Evolutionary conservation across 2,329 filamentous ascomycete genomes (phyloP).

Genomic region (Clonostachys rosea): DNA sequence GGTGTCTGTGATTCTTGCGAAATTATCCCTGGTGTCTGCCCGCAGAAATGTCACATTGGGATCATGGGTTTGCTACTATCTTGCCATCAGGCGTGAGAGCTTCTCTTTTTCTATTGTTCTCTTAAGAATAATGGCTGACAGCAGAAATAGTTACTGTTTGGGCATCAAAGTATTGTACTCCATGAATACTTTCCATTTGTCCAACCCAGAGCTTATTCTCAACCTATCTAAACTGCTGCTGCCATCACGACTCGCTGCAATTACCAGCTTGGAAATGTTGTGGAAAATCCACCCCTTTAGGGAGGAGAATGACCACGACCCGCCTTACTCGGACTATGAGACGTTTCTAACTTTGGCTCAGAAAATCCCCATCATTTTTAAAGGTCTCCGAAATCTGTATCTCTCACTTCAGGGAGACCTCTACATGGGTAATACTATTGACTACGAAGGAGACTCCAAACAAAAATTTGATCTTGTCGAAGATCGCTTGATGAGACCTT

Average conservation of each 20-base stretch:
- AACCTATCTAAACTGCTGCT: not conserved
- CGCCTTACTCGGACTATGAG: not conserved
- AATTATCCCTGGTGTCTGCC: not conserved
- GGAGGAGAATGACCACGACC: not conserved
- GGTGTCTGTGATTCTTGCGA: not conserved
- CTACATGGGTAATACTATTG: not conserved
- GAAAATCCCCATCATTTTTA: not conserved
- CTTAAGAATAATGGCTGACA: too few relatives aligned
- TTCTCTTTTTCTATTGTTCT: too few relatives aligned
- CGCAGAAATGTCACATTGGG: not conserved
- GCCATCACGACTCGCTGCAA: not conserved
- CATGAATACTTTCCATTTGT: not conserved
- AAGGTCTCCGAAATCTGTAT: not conserved
- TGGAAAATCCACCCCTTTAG: not conserved
- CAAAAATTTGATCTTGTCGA: constrained; percentile 2
- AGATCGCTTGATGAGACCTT: not conserved
- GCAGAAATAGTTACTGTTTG: not conserved
- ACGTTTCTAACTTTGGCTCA: not conserved
- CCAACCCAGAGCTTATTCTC: not conserved
- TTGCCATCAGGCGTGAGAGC: not conserved
- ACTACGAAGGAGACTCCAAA: not conserved
- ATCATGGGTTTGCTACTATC: not conserved
- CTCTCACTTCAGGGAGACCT: not conserved
- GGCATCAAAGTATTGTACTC: not conserved
- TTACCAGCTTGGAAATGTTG: not conserved